These are phyloP conservation scores for Penicillium sp. DNA, from an alignment of 2,329 filamentous ascomycete species.

Conservation along the genomic window DNA sequence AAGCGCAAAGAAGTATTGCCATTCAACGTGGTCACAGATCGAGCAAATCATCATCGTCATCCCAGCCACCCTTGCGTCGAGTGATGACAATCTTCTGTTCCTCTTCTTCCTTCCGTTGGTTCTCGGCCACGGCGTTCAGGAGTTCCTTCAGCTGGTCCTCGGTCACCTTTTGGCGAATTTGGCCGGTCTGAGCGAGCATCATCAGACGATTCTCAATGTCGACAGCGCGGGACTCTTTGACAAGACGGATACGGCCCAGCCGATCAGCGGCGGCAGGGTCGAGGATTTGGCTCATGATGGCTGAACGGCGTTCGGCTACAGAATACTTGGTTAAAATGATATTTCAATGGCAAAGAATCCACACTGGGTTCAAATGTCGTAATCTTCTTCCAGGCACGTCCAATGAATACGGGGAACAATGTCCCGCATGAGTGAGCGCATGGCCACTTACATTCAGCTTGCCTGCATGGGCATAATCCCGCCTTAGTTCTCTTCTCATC, in stretches of 20 bases:
- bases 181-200: slow-evolving; percentile 80
- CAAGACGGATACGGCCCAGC: slow-evolving; percentile 85
- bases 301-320: slow-evolving; percentile 29
- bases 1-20: slow-evolving; percentile 1
- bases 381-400: no score
- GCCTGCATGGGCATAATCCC: slow-evolving; percentile 10
- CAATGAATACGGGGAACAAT: no score
- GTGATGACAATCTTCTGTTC: slow-evolving; percentile 79
- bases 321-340: no score
- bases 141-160: slow-evolving; percentile 93
- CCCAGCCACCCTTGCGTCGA: slow-evolving; percentile 75
- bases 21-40: slow-evolving; percentile 29
- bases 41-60: slow-evolving; percentile 59
- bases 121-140: slow-evolving; percentile 75
- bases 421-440: background rate
- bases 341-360: no score
- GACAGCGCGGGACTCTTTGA: slow-evolving; percentile 83
- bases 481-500: background rate
- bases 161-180: slow-evolving; percentile 79
- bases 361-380: background rate
- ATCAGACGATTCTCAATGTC: slow-evolving; percentile 92
- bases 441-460: slow-evolving; percentile 29
- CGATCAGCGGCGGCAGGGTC: slow-evolving; percentile 90
- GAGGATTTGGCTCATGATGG: slow-evolving; percentile 84
- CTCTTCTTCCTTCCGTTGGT: slow-evolving; percentile 52